Base-by-base conservation (phyloP, 768 basidiomycete genomes). In the Leucocoprinus leucothites region DNA sequence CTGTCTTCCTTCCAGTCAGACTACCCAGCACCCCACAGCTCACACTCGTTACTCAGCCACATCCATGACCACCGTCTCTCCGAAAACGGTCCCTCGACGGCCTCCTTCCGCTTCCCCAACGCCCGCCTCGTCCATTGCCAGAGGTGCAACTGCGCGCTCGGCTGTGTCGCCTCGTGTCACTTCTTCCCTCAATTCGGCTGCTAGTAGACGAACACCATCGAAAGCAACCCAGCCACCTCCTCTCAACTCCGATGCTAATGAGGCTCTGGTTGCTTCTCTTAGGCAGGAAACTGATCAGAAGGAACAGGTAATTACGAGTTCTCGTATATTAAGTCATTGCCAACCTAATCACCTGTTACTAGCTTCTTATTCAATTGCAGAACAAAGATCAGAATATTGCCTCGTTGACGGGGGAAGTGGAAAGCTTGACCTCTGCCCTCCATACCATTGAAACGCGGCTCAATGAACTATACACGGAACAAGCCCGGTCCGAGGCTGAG, bases 241-340 rank as follows among this genome's bases (percentile, higher is more conserved):
- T 22, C 58, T 64, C 28, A 71, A 73, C 61, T 73, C 72, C 51
- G 85, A 87, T 51, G 72, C 76, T 8, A 72, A 75, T 45, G 86
- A 88, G 51, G 69, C 76, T 24, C 74, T 90, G 31, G 72, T 80
- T 9, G 79, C 79, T 31, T 82, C 84, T 26, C 75, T 91, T 57
- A 88, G 84, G 68, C 78, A 83, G 48, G 91, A 92, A 68, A 88
- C 86, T 13, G 89, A 91, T 60, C 79, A 85, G 63, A 92, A 89
- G 69, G 91, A 93, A 67, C 82, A 87, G 75, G 91, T 86, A 64
- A 56, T 80, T 24, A 35, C 42, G 41, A 16, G 60, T 31, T 57
- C 57, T 31, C 26, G 55, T 36, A 47, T 48, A 49, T 53, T 56
- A 34, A 34, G 13, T 48, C 22, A 9, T 45, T 59, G 49, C 22